Evolutionary conservation across 1,284 basidiomycete genomes (phyloP).

Genomic region (Naganishia cerealis): DNA sequence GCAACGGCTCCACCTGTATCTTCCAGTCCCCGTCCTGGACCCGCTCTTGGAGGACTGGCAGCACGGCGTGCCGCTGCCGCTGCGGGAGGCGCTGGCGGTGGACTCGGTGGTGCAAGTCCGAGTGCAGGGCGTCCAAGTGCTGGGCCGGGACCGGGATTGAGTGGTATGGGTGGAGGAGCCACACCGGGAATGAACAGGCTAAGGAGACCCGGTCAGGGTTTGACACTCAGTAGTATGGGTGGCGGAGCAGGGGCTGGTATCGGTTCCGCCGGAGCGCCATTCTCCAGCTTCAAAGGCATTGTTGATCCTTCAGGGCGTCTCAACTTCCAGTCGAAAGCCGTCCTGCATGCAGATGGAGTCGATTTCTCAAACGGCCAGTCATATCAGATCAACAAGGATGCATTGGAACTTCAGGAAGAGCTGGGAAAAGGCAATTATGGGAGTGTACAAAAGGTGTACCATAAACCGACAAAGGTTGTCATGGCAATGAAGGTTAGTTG

Average conservation of each 20-base stretch:
- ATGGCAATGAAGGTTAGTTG: conserved; percentile 95
- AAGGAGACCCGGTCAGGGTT: conserved; percentile 47
- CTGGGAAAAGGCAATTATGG: conserved; percentile 96
- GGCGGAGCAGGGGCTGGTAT: conserved; percentile 37
- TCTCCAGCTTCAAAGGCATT: conserved; percentile 89
- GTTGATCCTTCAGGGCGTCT: conserved; percentile 93
- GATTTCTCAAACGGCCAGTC: conserved; percentile 91
- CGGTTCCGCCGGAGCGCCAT: conserved; percentile 49
- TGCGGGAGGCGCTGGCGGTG: conserved; percentile 35
- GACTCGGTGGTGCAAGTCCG: conserved; percentile 26
- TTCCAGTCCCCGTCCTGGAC: conserved; percentile 36
- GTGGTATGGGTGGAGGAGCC: conserved; percentile 34
- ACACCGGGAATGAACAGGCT: conserved; percentile 28
- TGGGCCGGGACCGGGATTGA: conserved; percentile 37
- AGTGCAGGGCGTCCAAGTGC: conserved; percentile 39
- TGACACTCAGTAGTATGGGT: conserved; percentile 49
- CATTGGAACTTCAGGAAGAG: conserved; percentile 82
- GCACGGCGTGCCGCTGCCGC: conserved; percentile 47
- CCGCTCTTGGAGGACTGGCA: conserved; percentile 43
- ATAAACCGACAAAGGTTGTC: conserved; percentile 87
- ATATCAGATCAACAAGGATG: conserved; percentile 93
- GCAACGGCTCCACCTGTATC: conserved; percentile 34
- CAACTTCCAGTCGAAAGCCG: conserved; percentile 89
- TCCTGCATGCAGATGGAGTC: conserved; percentile 87
- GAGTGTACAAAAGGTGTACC: conserved; percentile 91